phyloP scores from a whole-genome alignment of 352 stramenopile genomes.

The Phytophthora pinifolia region DNA sequence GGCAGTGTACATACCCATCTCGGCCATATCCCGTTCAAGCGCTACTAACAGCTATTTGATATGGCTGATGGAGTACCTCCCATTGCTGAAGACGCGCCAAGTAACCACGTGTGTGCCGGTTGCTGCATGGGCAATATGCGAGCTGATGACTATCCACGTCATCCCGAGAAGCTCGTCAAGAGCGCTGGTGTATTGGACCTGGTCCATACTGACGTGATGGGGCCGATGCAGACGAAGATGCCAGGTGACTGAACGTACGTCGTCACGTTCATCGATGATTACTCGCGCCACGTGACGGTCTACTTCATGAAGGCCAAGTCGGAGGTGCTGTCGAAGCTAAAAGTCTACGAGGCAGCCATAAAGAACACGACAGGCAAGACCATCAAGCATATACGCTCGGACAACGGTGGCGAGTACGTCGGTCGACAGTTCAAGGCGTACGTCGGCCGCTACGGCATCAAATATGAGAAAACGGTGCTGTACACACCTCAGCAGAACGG shows the following conservation, averaged over 20 bases:
- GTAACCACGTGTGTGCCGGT: not conserved
- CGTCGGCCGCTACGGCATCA: constrained; percentile 7
- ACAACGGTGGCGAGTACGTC: constrained; percentile 23
- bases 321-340: constrained; percentile 19
- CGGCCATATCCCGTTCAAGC: constrained; percentile 9
- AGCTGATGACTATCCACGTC: no score
- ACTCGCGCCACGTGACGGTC: constrained; percentile 15
- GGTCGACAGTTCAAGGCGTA: constrained; percentile 4
- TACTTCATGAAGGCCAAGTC: constrained; percentile 27
- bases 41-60: constrained; percentile 12
- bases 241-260: not conserved
- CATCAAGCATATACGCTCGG: constrained; percentile 22
- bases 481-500: no score
- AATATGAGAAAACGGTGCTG: constrained; percentile 15
- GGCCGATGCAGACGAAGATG: constrained; percentile 21
- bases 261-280: constrained; percentile 27
- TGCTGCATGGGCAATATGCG: constrained; percentile 17
- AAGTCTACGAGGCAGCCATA: not conserved
- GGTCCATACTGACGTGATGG: constrained; percentile 16
- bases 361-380: constrained; percentile 4
- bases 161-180: no score
- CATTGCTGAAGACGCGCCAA: not conserved
- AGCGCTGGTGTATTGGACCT: no score
- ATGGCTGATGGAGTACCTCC: constrained; percentile 13
- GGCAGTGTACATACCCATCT: constrained; percentile 7